A percentile compares a stretch with the other conserved stretches of the same genome.
Conservation (phyloP, 139 green algal genomes). For the Chlamydomonas sp. region DNA sequence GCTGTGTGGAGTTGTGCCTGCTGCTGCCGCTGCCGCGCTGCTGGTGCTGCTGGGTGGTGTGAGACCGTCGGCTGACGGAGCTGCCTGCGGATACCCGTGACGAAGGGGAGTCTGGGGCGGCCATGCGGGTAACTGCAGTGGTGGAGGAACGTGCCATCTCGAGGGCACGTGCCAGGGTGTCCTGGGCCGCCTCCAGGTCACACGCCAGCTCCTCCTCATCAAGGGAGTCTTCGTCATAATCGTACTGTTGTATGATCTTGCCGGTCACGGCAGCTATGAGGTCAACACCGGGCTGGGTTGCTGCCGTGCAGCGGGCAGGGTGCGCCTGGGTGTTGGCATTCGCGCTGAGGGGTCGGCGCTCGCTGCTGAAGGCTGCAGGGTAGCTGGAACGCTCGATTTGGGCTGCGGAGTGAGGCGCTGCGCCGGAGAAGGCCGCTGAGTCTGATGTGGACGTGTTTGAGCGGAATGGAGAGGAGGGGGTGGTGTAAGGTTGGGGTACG, state of each 20-base stretch:
- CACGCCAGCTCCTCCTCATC: slow-evolving; percentile 32
- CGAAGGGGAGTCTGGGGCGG: too few species aligned
- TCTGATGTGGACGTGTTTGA: too few species aligned
- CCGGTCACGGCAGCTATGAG: slow-evolving; percentile 21
- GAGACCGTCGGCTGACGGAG: too few species aligned
- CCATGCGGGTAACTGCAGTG: background rate
- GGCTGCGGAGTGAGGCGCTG: background rate
- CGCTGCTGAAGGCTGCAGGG: background rate
- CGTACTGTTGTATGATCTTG: background rate
- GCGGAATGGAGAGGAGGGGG: too few species aligned
- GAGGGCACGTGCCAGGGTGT: background rate
- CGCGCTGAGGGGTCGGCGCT: slow-evolving; percentile 2
- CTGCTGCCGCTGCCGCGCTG: background rate
- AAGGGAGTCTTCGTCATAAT: slow-evolving; percentile 23
- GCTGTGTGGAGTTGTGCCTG: background rate
- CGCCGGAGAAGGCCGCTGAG: background rate
- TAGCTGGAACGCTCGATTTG: background rate
- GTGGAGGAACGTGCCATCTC: background rate
- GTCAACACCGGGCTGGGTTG: background rate
- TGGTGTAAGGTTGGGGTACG: too few species aligned
- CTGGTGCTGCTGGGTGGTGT: background rate
- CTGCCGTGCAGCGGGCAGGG: background rate
- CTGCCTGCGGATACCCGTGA: background rate
- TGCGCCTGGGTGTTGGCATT: background rate
- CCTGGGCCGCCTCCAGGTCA: slow-evolving; percentile 6